Evolutionary conservation across 148 eudicot species (phyloP), one percentile per base, ranked within the genome.

Genomic region (Fagopyrum homotropicum): DNA sequence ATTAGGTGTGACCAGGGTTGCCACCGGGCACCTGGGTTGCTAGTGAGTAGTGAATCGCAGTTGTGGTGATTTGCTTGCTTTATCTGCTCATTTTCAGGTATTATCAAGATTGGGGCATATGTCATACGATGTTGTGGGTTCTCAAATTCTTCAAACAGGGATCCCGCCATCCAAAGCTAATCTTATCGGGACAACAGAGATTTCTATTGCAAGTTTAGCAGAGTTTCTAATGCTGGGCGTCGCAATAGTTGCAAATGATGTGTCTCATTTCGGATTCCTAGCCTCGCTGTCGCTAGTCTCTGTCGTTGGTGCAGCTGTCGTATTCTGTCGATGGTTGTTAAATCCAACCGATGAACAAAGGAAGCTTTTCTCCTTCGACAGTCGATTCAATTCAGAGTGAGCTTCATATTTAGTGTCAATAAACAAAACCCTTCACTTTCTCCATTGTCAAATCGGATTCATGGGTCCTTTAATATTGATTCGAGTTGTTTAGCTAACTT

Each of bases 91-190:
- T 6, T 60, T 51, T 57, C 82, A 91, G 98, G 90, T 91, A 70
- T 74, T 94, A 56, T 94, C 98, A 69, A 89, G 98, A 77, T 76
- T 94, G 79, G 98, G 98, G 49, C 91, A 91, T 82, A 94, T 94
- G 97, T 94, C 97, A 60, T 93, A 93, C 77, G 93, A 93, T 78
- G 86, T 93, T 48, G 82, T 93, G 35, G 98, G 98, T 75, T 87
- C 87, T 68, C 98, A 93, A 82, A 93, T 93, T 82, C 90, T 93
- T 80, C 98, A 93, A 84, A 91, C 98, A 5, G 98, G 98, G 68
- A 91, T 91, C 81, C 97, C 98, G 55, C 79, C 89, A 56, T 91
- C 95, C 22, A 94, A 91, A 87, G 98, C 98, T 69, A 94, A 94
- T 82, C 95, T 94, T 51, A 90, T 94, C 43, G 98, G 93, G 69